These are phyloP conservation scores for Tuber calosporum DNA, from an alignment of 495 filamentous ascomycete genomes.

Conservation along the genomic window DNA sequence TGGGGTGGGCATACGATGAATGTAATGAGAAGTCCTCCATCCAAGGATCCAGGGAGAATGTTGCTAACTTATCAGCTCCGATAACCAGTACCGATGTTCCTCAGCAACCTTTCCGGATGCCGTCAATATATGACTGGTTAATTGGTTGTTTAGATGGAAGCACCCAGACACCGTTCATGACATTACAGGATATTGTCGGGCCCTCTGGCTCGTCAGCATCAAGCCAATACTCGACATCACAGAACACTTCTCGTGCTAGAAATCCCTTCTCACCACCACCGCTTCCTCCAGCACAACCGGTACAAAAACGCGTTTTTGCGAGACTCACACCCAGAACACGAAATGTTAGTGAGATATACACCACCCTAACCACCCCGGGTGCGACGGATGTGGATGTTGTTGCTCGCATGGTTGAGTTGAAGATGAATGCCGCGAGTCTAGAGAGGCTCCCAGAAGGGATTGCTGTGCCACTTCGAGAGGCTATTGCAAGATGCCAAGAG, in stretches of 20 bases:
- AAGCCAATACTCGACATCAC: constrained; percentile 37
- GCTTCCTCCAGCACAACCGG: constrained; percentile 26
- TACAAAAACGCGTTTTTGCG: constrained; percentile 38
- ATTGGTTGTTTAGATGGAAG: constrained; percentile 55
- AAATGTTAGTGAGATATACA: constrained; percentile 55
- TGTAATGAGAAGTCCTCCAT: constrained; percentile 26
- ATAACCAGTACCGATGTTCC: constrained; percentile 48
- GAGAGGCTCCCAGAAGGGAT: constrained; percentile 82
- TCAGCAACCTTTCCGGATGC: constrained; percentile 57
- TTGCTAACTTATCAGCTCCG: constrained; percentile 30
- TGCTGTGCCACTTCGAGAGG: constrained; percentile 68
- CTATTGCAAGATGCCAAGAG: constrained; percentile 72
- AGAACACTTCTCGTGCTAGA: constrained; percentile 29
- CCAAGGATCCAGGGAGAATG: background rate
- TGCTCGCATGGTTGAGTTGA: constrained; percentile 55
- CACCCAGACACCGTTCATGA: constrained; percentile 50
- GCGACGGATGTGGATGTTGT: constrained; percentile 49
- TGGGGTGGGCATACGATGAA: constrained; percentile 57
- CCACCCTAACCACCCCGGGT: constrained; percentile 38
- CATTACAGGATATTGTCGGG: constrained; percentile 53
- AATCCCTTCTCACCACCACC: constrained; percentile 41
- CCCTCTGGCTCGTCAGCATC: constrained; percentile 43
- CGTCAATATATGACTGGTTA: constrained; percentile 60
- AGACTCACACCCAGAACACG: constrained; percentile 59
- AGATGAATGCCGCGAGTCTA: constrained; percentile 53